Conservation (phyloP, 2,329 filamentous ascomycete species). For the Pseudogymnoascus sp. region DNA sequence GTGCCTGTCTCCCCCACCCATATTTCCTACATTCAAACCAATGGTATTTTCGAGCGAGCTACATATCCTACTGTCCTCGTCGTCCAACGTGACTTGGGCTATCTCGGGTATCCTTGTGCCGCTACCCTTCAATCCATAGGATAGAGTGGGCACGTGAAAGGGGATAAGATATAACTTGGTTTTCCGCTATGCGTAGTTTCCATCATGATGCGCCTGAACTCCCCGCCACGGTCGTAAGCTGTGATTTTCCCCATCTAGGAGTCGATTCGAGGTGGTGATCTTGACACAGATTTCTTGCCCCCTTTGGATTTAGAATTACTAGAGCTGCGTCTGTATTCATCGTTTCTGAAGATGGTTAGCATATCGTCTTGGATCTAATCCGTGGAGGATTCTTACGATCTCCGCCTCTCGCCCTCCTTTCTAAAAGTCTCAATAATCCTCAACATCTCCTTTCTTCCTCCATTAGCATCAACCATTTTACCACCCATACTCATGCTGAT, state of each 20-base stretch:
- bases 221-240: background rate
- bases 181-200: background rate
- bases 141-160: background rate
- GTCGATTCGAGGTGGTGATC: background rate
- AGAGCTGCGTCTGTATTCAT: background rate
- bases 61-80: background rate
- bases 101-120: background rate
- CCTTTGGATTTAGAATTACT: background rate
- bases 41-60: background rate
- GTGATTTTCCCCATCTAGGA: background rate
- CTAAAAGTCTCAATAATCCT: slow-evolving; percentile 79
- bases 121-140: background rate
- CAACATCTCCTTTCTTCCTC: slow-evolving; percentile 83
- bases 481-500: slow-evolving; percentile 90
- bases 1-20: background rate
- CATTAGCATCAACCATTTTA: slow-evolving; percentile 70
- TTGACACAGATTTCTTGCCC: background rate
- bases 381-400: slow-evolving; percentile 53
- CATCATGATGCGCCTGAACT: background rate
- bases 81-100: background rate
- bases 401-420: slow-evolving; percentile 76
- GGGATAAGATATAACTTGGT: background rate
- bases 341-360: background rate
- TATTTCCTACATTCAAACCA: slow-evolving; percentile 6
- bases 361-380: background rate